phyloP scores from a whole-genome alignment of 1,139 yeast genomes.

The Sugiyamaella neomexicana region DNA sequence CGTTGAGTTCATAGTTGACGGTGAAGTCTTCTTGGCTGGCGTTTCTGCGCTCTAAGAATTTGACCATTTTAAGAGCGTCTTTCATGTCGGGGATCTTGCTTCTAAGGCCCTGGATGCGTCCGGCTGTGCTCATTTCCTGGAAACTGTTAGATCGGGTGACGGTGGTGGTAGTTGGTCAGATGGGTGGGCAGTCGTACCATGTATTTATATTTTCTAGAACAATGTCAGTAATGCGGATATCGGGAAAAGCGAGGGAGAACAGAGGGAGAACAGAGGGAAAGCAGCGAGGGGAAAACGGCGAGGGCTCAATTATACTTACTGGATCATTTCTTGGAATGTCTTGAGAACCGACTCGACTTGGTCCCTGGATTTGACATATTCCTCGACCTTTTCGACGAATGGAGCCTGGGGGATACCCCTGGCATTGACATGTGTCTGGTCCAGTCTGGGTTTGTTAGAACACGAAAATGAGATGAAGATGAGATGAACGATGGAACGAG shows the following conservation, averaged over 20 bases:
- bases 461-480: too few species aligned
- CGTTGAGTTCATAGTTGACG: slow-evolving; percentile 86
- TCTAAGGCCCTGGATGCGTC: slow-evolving; percentile 65
- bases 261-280: too few species aligned
- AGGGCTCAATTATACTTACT: too few species aligned
- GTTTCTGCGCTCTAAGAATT: slow-evolving; percentile 54
- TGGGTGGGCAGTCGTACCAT: slow-evolving; percentile 57
- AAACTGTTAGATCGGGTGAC: too few species aligned
- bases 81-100: slow-evolving; percentile 86
- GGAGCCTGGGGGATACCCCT: slow-evolving; percentile 98
- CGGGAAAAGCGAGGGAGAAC: too few species aligned
- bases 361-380: slow-evolving; percentile 62
- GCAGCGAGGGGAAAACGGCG: too few species aligned
- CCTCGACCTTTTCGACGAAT: slow-evolving; percentile 82
- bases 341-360: slow-evolving; percentile 70
- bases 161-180: too few species aligned
- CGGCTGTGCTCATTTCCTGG: slow-evolving; percentile 60
- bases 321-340: slow-evolving; percentile 75
- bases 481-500: too few species aligned
- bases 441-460: slow-evolving; percentile 21
- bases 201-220: slow-evolving; percentile 60
- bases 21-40: slow-evolving; percentile 50
- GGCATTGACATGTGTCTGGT: slow-evolving; percentile 51
- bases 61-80: slow-evolving; percentile 74
- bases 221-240: neutral